Evolutionary conservation across 257 asterid genomes (phyloP).

Genomic region (Solanum pinnatisectum): DNA sequence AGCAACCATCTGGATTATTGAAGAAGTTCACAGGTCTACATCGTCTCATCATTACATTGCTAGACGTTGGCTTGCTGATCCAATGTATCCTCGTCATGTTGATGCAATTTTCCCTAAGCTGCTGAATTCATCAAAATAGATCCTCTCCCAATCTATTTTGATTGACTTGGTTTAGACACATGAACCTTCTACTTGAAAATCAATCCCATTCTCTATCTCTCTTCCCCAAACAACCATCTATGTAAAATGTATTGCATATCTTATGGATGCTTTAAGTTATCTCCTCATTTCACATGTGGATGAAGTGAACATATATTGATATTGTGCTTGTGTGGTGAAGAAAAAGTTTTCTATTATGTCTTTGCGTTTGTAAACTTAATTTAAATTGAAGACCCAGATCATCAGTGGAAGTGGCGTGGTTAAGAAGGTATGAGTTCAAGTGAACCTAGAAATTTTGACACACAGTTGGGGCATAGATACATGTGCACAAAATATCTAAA

Average conservation of each 20-base stretch:
- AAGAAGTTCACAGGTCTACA: constrained; percentile 50
- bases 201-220: background rate
- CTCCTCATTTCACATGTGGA: background rate
- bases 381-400: too few relatives aligned
- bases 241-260: background rate
- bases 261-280: background rate
- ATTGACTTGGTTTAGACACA: background rate
- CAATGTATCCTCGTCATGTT: constrained; percentile 25
- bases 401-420: too few relatives aligned
- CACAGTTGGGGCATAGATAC: too few relatives aligned
- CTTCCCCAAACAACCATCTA: background rate
- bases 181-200: background rate
- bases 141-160: background rate
- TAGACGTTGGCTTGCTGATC: constrained; percentile 47
- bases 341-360: too few relatives aligned
- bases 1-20: constrained; percentile 52
- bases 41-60: constrained; percentile 43
- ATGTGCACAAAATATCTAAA: background rate
- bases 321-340: background rate
- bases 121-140: background rate
- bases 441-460: too few relatives aligned
- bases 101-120: constrained; percentile 41
- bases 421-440: too few relatives aligned
- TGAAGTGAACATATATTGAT: background rate
- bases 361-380: background rate